A percentile compares a stretch with the other conserved stretches of the same genome.
These are phyloP conservation scores for Neurospora sp. DNA, from an alignment of 495 filamentous ascomycete genomes.

Conservation along the genomic window DNA sequence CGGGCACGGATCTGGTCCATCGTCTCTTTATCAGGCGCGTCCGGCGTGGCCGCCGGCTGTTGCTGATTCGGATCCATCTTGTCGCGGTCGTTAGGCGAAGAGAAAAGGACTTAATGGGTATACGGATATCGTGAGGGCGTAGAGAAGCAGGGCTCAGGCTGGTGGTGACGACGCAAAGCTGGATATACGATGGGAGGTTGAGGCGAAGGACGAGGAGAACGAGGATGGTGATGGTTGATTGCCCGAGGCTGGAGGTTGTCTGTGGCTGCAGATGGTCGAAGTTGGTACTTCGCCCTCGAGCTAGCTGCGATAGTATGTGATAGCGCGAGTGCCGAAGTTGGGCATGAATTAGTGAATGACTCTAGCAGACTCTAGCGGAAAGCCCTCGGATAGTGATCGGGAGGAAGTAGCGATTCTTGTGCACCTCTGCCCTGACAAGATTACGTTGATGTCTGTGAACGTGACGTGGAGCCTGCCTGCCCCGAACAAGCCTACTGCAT, in stretches of 20 bases:
- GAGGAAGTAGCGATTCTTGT: background rate
- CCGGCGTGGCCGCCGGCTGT: constrained; percentile 14
- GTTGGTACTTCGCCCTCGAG: background rate
- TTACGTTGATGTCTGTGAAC: background rate
- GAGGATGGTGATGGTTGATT: background rate
- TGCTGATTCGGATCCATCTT: constrained; percentile 23
- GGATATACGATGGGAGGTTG: background rate
- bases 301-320: background rate
- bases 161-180: background rate
- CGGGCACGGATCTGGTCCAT: constrained; percentile 32
- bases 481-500: background rate
- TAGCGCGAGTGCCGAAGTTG: background rate
- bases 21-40: constrained; percentile 23
- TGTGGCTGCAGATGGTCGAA: background rate
- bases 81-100: background rate
- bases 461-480: background rate
- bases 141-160: background rate
- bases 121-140: background rate
- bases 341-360: background rate
- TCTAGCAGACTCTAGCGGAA: background rate
- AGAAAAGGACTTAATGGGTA: background rate
- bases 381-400: background rate
- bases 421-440: background rate
- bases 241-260: background rate
- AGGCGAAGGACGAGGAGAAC: background rate